Base-by-base conservation (phyloP, 2,329 filamentous ascomycete genomes). In the Ophiosphaerella narmari region DNA sequence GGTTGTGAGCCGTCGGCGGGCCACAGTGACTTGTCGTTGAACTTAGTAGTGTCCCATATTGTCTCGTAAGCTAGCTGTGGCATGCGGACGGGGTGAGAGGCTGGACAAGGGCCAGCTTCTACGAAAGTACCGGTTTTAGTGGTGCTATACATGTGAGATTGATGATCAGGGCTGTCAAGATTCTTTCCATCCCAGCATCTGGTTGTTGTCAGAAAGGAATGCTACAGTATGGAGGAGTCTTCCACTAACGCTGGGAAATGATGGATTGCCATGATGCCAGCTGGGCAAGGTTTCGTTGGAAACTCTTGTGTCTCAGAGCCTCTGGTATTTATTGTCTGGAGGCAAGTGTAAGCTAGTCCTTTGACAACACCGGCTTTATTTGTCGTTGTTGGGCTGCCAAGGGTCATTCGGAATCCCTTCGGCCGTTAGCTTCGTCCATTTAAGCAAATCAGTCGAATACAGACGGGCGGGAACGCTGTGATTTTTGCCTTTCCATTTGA, bases 101-200 rank as follows among this genome's bases (percentile, higher is more conserved):
- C 33, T 7, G 54, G 54, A 31, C 54, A 57, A 13, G 50, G 43
- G 13, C 51, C 54, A 29, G 46, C 46, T 24, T 43, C 31, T n/a
- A n/a, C 29, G 48, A 55, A 55, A 8, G 39, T 39, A 18, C 74
- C 78, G 13, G 38, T 12, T 43, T 49, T 62, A 12, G 33, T 66
- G 35, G 86, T 86, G 68, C 80, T 88, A 24, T 75, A 49, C 79
- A 86, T 86, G 78, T 89, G 88, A 55, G 80, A 78, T 67, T 48
- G 74, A 76, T 82, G 83, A 74, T 85, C 77, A 43, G 78, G 75
- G 47, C 86, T 75, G 49, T 80, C 83, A 34, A 79, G 78, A 36
- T 78, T 68, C 42, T 73, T 69, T 33, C 86, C 86, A 72, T 89
- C 81, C 79, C 87, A 88, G 78, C 86, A 40, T 40, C 38, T 40